These are phyloP conservation scores for Xerophyta viscosa DNA, from an alignment of 106 monocot species.

Conservation along the genomic window DNA sequence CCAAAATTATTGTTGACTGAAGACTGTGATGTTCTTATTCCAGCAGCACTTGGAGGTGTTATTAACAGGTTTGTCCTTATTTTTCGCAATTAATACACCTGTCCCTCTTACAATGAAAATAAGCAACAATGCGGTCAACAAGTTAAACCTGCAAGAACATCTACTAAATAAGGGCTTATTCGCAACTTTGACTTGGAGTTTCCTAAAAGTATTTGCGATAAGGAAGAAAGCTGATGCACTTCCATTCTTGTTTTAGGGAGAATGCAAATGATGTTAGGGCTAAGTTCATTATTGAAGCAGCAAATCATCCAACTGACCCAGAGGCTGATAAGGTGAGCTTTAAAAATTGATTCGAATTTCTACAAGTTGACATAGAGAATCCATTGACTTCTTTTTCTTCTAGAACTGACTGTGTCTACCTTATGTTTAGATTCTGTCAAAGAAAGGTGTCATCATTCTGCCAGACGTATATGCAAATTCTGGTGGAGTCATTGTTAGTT, in stretches of 20 bases:
- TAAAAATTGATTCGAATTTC: no score
- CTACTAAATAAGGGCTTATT: no score
- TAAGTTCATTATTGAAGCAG: slow-evolving; percentile 71
- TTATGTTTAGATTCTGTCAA: slow-evolving; percentile 61
- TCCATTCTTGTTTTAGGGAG: no score
- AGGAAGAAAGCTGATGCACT: no score
- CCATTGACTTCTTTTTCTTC: no score
- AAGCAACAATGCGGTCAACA: no score
- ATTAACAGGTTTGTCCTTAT: slow-evolving; percentile 31
- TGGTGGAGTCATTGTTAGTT: slow-evolving; percentile 91
- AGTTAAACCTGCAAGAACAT: no score
- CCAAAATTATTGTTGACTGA: slow-evolving; percentile 46
- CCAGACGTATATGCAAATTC: slow-evolving; percentile 89
- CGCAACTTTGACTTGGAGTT: no score
- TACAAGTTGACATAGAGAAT: no score
- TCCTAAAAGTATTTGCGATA: no score
- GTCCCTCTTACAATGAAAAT: no score
- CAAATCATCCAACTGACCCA: no score
- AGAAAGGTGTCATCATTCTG: slow-evolving; percentile 80
- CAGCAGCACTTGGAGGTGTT: slow-evolving; percentile 76
- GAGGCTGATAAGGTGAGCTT: slow-evolving; percentile 70
- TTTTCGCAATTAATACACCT: not conserved
- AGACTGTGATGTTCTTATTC: slow-evolving; percentile 81
- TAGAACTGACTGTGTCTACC: not conserved
- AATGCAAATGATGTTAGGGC: slow-evolving; percentile 67